These are phyloP conservation scores for Mycena sp. DNA, from an alignment of 1,284 basidiomycete genomes.

Conservation along the genomic window DNA sequence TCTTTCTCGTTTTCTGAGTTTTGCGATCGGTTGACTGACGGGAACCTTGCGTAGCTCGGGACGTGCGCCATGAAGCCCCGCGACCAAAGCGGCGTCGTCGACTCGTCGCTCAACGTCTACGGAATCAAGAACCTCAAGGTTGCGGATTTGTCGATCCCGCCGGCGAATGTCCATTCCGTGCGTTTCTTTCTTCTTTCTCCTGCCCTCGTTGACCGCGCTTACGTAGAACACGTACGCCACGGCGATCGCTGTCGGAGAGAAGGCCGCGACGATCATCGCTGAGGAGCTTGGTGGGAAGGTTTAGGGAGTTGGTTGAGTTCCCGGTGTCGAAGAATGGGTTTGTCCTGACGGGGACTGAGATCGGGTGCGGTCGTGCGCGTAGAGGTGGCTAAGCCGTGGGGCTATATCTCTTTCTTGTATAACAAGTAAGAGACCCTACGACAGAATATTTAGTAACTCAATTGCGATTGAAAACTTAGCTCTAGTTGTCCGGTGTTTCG, in stretches of 20 bases:
- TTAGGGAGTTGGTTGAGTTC: neutral
- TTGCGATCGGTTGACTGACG: neutral
- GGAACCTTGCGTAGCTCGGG: slow-evolving; percentile 52
- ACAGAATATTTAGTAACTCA: no score
- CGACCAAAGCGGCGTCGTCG: slow-evolving; percentile 66
- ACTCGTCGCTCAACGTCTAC: slow-evolving; percentile 68
- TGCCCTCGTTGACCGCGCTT: slow-evolving; percentile 2
- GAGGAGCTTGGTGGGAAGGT: slow-evolving; percentile 31
- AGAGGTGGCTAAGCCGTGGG: no score
- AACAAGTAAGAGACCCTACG: no score
- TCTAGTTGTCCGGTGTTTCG: no score
- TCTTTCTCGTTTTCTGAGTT: neutral
- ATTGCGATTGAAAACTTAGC: no score
- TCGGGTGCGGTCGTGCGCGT: no score
- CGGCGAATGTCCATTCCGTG: slow-evolving; percentile 36
- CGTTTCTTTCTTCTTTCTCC: slow-evolving; percentile 5
- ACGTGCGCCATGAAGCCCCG: slow-evolving; percentile 75
- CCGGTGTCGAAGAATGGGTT: neutral
- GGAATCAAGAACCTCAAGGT: slow-evolving; percentile 67
- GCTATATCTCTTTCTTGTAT: no score
- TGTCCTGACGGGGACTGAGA: no score
- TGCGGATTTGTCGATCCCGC: slow-evolving; percentile 51
- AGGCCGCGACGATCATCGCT: slow-evolving; percentile 36
- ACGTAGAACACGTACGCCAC: slow-evolving; percentile 33
- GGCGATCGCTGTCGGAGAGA: slow-evolving; percentile 31